These are phyloP conservation scores for Panicum virgatum DNA, from an alignment of 202 grass and related monocot species.

Conservation along the genomic window DNA sequence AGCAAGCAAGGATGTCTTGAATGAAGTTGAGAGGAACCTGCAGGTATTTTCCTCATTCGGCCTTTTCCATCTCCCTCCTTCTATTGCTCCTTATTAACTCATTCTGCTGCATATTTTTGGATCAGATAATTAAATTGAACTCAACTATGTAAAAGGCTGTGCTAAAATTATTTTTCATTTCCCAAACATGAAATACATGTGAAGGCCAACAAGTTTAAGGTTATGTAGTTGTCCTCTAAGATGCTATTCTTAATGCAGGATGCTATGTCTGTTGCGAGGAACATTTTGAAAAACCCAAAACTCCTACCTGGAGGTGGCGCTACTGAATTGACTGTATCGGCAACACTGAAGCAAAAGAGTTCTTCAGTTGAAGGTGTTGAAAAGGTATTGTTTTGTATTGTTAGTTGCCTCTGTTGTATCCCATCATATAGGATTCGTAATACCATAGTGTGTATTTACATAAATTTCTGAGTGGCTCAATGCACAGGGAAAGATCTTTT, in stretches of 20 bases:
- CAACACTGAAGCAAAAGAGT: slow-evolving; percentile 87
- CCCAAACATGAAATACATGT: not conserved
- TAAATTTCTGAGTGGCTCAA: slow-evolving; percentile 1
- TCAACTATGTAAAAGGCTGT: not conserved
- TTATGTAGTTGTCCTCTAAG: not conserved
- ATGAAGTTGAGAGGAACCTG: slow-evolving; percentile 96
- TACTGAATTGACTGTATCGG: slow-evolving; percentile 90
- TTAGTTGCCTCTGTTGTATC: slow-evolving; percentile 11
- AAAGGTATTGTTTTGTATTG: slow-evolving; percentile 61
- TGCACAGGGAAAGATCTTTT: not conserved
- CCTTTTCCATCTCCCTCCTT: not conserved
- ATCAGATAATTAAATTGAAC: not conserved
- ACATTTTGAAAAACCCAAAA: slow-evolving; percentile 96
- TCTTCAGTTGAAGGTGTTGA: slow-evolving; percentile 96
- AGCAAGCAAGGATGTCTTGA: slow-evolving; percentile 96
- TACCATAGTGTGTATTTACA: not conserved
- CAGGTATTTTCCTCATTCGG: slow-evolving; percentile 56
- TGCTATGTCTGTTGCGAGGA: slow-evolving; percentile 92
- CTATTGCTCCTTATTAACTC: not conserved
- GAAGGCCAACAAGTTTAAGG: not conserved
- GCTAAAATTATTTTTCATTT: not conserved
- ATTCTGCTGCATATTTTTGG: not conserved
- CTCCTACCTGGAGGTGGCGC: slow-evolving; percentile 97
- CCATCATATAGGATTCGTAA: not conserved
- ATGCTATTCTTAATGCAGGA: slow-evolving; percentile 51